Conservation (phyloP, 352 stramenopile genomes). For the Phytophthora sansomeana region DNA sequence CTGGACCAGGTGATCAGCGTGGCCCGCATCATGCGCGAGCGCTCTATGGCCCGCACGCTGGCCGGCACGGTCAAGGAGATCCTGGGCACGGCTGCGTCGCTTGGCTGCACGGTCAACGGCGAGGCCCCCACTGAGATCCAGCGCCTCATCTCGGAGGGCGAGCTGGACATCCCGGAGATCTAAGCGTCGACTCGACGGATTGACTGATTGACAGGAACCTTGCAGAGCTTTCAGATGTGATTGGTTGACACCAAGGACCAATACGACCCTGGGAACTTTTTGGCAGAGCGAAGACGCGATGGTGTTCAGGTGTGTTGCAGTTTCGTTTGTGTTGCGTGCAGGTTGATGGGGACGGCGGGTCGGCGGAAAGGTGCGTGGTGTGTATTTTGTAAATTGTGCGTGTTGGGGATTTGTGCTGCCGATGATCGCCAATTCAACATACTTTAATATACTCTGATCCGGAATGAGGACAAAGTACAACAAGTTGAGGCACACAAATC, state of each 20-base stretch:
- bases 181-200: constrained; percentile 72
- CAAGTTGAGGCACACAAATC: constrained; percentile 57
- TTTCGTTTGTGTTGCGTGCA: constrained; percentile 19
- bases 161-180: constrained; percentile 98
- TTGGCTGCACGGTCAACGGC: constrained; percentile 99
- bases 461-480: constrained; percentile 65
- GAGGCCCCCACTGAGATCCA: constrained; percentile 97
- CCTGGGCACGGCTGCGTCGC: constrained; percentile 97
- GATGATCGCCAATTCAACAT: constrained; percentile 69
- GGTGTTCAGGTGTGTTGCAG: constrained; percentile 5
- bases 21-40: constrained; percentile 97
- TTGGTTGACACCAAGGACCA: constrained; percentile 28
- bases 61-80: constrained; percentile 99
- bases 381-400: constrained; percentile 13
- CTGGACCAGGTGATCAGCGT: constrained; percentile 99
- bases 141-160: constrained; percentile 95
- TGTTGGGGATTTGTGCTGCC: constrained; percentile 42
- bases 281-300: constrained; percentile 40
- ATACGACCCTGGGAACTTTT: constrained; percentile 41
- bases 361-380: constrained; percentile 26
- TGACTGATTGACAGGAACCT: constrained; percentile 3
- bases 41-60: constrained; percentile 97
- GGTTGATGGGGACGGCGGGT: constrained; percentile 3
- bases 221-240: constrained; percentile 18
- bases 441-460: constrained; percentile 90